Evolutionary conservation across 2,329 filamentous ascomycete species (phyloP), one percentile per base, ranked within the genome.

Genomic region (Alternaria gaisen): DNA sequence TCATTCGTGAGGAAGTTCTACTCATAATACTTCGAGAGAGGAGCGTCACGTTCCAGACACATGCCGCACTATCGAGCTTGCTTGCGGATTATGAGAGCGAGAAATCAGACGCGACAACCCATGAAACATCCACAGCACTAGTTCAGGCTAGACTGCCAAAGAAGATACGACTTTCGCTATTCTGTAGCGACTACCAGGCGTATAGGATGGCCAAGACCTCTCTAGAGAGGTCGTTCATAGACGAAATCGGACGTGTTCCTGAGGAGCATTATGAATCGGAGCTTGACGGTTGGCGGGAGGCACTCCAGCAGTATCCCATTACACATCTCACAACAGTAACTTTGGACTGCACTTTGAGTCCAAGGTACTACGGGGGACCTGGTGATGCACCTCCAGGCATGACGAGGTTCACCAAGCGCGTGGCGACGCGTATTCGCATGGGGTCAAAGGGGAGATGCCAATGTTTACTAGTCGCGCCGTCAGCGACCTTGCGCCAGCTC

Each of bases 41-140:
- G n/a, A 43, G 38, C 51, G 51, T 53, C 18, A 53, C 38, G n/a
- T 40, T 53, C n/a, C 51, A 53, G 51, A 53, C 36, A 28, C 24
- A 40, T 42, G 24, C 36, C 40, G 51, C 38, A 24, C 18, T 53
- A 43, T 53, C 38, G 18, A n/a, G 26, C 36, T 32, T 53, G 26
- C 51, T 53, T n/a, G 30, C 14, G 20, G 32, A 42, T 14, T n/a
- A 14, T 28, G 24, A 42, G 40, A 53, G 26, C 46, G 30, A 26
- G 32, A 16, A 26, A 26, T 26, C 46, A 50, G 32, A 38, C 20
- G 22, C 46, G 46, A 4, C 22, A 10, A 50, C 20, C 20, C 20
- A 38, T 38, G 46, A 14, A 24, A 50, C 34, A 38, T 14, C 46
- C 6, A 10, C 20, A 42, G 12, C 14, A 50, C 46, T 22, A 11